Evolutionary conservation across 352 stramenopile species (phyloP), one percentile per base, ranked within the genome.

Genomic region (Phytophthora nicotianae): DNA sequence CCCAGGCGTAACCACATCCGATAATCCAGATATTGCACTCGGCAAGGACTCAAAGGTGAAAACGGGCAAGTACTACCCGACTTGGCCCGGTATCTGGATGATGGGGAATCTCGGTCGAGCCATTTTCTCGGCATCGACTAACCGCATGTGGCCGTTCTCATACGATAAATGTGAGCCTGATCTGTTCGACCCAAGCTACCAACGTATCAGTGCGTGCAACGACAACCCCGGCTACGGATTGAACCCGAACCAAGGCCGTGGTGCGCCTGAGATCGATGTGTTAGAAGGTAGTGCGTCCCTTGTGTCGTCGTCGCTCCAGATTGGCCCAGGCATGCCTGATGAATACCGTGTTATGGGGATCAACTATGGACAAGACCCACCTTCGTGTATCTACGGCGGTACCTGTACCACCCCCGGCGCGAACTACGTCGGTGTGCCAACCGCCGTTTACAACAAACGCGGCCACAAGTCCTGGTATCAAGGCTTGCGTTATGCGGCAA

Each of bases 21-120:
- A 77, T 0, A 88, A 88, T 14, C 76, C 79, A 0, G 74, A 88
- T 23, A 3, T 82, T 1, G 35, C 83, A 0, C 41, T 43, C 2
- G 57, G 97, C 0, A 50, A 59, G 1, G 76, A 77, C 87, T 20
- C 59, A 54, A 65, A 79, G 79, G 42, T 86, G 77, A 46, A 67
- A 88, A 35, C 86, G 65, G 8, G 37, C 27, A 62, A 65, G 46
- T 93, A 78, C 60, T 93, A 93, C 62, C 84, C 84, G 27, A 90
- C 83, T 13, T 99, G 96, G 96, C 96, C 96, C 0, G 96, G 95
- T n/a, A 91, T 99, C 50, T 99, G 96, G 96, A 81, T 99, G 60
- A 74, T 99, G 46, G 97, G 97, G 5, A 98, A 98, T 77, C 75
- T 99, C 2, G 96, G 91, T 13, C 74, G 97, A n/a, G 94, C 96